Percentiles rank a stretch among this genome's conserved stretches.
These are phyloP conservation scores for Hypseocharis bilobata DNA, from an alignment of 441 rosid genomes.

Conservation along the genomic window DNA sequence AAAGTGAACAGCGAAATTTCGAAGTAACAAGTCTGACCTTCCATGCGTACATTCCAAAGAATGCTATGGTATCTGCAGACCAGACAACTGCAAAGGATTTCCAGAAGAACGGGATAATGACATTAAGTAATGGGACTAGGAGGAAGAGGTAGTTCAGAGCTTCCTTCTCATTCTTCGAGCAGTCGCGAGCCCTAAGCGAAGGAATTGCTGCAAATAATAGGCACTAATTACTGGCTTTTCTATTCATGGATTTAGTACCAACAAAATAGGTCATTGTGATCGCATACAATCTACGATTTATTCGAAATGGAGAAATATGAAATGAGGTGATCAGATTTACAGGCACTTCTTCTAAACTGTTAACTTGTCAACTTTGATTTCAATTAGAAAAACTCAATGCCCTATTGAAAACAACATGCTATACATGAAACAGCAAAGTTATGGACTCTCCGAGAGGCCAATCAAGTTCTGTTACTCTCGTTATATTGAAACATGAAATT, in stretches of 20 bases:
- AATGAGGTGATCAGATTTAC: no score
- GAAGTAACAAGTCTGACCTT: slow-evolving; percentile 44
- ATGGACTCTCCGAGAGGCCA: no score
- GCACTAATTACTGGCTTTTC: no score
- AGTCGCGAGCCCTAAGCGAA: slow-evolving; percentile 84
- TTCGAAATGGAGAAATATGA: no score
- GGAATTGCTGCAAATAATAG: slow-evolving; percentile 57
- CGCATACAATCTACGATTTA: not conserved
- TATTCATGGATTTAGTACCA: no score
- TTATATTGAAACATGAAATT: not conserved
- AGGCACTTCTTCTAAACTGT: no score
- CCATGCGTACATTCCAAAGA: slow-evolving; percentile 92
- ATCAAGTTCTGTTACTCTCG: no score
- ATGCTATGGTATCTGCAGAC: slow-evolving; percentile 82
- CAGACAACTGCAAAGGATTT: slow-evolving; percentile 85
- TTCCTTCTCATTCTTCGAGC: slow-evolving; percentile 81
- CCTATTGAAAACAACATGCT: no score
- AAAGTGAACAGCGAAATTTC: not conserved
- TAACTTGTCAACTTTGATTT: no score
- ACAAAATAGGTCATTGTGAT: not conserved
- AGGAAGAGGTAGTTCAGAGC: slow-evolving; percentile 89
- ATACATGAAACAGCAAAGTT: no score
- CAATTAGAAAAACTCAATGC: no score
- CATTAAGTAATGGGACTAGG: slow-evolving; percentile 66
- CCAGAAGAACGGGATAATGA: slow-evolving; percentile 73